Percentiles rank a stretch among this genome's conserved stretches.
phyloP scores from a whole-genome alignment of 2,329 filamentous ascomycete species.

The Aspergillus jensenii region DNA sequence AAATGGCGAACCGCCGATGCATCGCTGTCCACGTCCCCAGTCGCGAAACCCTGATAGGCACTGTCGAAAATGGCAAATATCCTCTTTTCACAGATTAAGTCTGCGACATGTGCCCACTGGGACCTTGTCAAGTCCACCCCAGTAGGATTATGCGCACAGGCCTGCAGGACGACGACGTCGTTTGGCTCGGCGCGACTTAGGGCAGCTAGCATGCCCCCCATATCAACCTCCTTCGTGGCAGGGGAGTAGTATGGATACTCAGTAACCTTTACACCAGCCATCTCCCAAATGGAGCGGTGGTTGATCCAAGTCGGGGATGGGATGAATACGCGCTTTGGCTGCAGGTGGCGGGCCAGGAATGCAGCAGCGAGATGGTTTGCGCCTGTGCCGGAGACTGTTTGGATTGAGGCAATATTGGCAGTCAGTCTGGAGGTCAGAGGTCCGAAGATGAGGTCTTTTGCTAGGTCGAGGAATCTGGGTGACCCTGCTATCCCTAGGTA shows the following conservation, averaged over 20 bases:
- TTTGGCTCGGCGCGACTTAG: conserved; percentile 79
- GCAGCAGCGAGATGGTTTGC: conserved; percentile 88
- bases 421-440: conserved; percentile 35
- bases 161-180: conserved; percentile 85
- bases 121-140: conserved; percentile 88
- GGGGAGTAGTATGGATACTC: conserved; percentile 92
- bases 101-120: conserved; percentile 87
- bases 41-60: conserved; percentile 96
- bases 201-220: conserved; percentile 66
- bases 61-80: conserved; percentile 98
- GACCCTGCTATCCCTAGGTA: conserved; percentile 94
- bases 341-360: conserved; percentile 87
- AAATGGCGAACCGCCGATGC: conserved; percentile 90
- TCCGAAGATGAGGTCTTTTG: conserved; percentile 77
- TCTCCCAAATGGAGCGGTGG: conserved; percentile 87
- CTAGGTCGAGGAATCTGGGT: conserved; percentile 75
- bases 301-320: conserved; percentile 97
- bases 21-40: conserved; percentile 79
- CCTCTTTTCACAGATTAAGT: conserved; percentile 71
- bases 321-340: conserved; percentile 72
- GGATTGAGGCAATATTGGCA: conserved; percentile 63
- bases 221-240: conserved; percentile 39
- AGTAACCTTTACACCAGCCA: conserved; percentile 71
- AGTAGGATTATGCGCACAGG: conserved; percentile 96
- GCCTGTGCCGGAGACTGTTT: conserved; percentile 95